Conservation (phyloP, 106 monocot species). For the Dendrobium catenatum region DNA sequence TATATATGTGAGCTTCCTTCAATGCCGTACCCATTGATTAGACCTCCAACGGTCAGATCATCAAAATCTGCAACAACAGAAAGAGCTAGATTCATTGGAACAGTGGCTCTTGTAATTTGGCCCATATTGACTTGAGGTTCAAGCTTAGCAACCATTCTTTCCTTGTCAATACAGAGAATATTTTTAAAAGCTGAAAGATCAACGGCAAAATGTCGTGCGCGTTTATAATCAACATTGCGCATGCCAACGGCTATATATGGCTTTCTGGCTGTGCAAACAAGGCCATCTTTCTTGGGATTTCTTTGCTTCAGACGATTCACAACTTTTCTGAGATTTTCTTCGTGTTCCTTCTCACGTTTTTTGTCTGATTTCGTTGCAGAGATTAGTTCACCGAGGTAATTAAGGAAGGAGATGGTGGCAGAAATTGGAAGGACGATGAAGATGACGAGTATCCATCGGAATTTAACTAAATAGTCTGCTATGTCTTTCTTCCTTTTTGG, state of each 20-base stretch:
- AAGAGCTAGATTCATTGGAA: slow-evolving; percentile 33
- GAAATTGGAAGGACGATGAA: slow-evolving; percentile 45
- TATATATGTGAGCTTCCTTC: slow-evolving; percentile 37
- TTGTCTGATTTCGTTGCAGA: slow-evolving; percentile 38
- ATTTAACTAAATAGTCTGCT: slow-evolving; percentile 32
- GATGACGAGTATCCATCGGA: slow-evolving; percentile 40
- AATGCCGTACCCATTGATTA: slow-evolving; percentile 33
- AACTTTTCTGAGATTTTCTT: slow-evolving; percentile 35
- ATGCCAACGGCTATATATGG: slow-evolving; percentile 31
- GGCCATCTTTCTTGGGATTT: slow-evolving; percentile 26
- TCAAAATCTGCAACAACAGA: slow-evolving; percentile 29
- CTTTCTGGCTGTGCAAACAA: slow-evolving; percentile 33
- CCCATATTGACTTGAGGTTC: slow-evolving; percentile 39
- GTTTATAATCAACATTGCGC: slow-evolving; percentile 32
- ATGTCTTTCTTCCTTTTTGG: slow-evolving; percentile 34
- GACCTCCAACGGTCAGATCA: slow-evolving; percentile 30
- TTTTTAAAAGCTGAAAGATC: slow-evolving; percentile 23
- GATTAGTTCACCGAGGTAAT: slow-evolving; percentile 24
- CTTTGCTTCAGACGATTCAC: slow-evolving; percentile 33
- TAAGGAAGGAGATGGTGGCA: slow-evolving; percentile 27
- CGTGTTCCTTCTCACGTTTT: slow-evolving; percentile 39
- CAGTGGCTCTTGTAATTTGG: slow-evolving; percentile 21
- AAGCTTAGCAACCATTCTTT: slow-evolving; percentile 27
- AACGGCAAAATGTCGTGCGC: slow-evolving; percentile 30
- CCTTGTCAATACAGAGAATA: slow-evolving; percentile 27